Percentiles rank a stretch among this genome's conserved stretches.
Conservation (phyloP, 2,329 filamentous ascomycete genomes). For the Fusarium sp. region DNA sequence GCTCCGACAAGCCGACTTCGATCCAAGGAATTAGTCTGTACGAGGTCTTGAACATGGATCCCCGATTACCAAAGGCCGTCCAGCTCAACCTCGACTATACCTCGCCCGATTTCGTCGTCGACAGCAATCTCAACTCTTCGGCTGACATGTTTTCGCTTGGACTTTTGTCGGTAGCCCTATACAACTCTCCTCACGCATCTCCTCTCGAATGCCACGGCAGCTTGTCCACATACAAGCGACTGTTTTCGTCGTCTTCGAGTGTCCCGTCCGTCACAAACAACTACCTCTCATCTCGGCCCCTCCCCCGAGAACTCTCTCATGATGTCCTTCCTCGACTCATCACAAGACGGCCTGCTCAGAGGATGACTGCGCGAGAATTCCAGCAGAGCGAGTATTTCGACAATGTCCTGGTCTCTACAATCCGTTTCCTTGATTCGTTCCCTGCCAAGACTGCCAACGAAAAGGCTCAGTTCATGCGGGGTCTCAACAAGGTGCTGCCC, state of each 20-base stretch:
- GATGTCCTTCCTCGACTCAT: slow-evolving; percentile 88
- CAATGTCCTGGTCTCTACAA: slow-evolving; percentile 95
- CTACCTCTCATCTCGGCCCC: slow-evolving; percentile 81
- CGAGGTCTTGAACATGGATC: slow-evolving; percentile 87
- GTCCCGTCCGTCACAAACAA: slow-evolving; percentile 85
- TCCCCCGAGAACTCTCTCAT: slow-evolving; percentile 82
- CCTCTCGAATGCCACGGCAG: slow-evolving; percentile 87
- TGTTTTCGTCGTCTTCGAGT: slow-evolving; percentile 82
- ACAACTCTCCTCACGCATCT: slow-evolving; percentile 93
- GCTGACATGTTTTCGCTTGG: slow-evolving; percentile 96
- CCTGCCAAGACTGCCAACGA: slow-evolving; percentile 93
- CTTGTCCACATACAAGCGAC: slow-evolving; percentile 83
- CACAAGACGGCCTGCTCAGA: slow-evolving; percentile 85
- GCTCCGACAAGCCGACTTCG: slow-evolving; percentile 78
- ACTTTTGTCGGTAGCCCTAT: slow-evolving; percentile 86
- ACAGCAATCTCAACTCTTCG: slow-evolving; percentile 84
- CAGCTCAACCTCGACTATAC: slow-evolving; percentile 94
- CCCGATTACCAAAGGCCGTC: slow-evolving; percentile 82
- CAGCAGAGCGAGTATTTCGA: slow-evolving; percentile 97
- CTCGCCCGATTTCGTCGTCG: slow-evolving; percentile 93
- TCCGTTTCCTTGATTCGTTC: slow-evolving; percentile 91
- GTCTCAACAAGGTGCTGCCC: slow-evolving; percentile 85
- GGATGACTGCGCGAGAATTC: slow-evolving; percentile 89
- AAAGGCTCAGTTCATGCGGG: slow-evolving; percentile 91
- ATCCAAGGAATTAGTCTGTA: slow-evolving; percentile 84